Evolutionary conservation across 2,329 filamentous ascomycete genomes (phyloP).

Genomic region (Claviceps sp.): DNA sequence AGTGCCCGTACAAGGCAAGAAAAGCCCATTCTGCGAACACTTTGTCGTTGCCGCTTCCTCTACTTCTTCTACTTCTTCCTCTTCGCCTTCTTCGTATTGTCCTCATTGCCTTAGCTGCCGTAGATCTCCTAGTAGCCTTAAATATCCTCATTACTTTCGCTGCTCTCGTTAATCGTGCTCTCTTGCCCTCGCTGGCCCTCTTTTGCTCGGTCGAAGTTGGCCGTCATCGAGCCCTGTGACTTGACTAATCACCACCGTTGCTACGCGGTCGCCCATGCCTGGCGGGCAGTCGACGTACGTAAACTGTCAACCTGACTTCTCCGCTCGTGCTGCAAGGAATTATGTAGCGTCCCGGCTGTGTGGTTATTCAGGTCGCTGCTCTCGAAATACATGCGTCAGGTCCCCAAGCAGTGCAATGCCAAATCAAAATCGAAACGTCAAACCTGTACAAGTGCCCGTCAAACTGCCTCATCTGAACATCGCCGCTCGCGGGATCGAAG

Average conservation of each 20-base stretch:
- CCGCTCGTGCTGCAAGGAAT: conserved; percentile 5
- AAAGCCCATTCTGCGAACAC: not conserved
- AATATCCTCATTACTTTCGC: too few species aligned
- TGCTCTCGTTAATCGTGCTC: too few species aligned
- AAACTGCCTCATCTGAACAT: not conserved
- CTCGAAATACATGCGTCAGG: not conserved
- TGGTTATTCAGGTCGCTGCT: conserved; percentile 1
- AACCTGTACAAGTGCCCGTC: not conserved
- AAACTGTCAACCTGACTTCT: not conserved
- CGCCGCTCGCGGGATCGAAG: not conserved
- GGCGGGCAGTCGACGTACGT: conserved; percentile 1
- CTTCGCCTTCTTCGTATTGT: not conserved
- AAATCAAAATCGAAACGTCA: not conserved
- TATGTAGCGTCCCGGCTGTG: not conserved
- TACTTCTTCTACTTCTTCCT: not conserved
- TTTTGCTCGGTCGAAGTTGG: not conserved
- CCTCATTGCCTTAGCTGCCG: not conserved
- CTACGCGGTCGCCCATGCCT: not conserved
- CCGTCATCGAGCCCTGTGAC: not conserved
- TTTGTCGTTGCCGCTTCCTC: not conserved
- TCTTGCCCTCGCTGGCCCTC: not conserved
- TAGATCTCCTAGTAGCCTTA: too few species aligned
- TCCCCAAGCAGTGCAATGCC: not conserved
- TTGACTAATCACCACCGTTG: not conserved
- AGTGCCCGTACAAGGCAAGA: too few species aligned